Evolutionary conservation across 2,329 filamentous ascomycete species (phyloP).

Genomic region (Trichoderma brevicompactum): DNA sequence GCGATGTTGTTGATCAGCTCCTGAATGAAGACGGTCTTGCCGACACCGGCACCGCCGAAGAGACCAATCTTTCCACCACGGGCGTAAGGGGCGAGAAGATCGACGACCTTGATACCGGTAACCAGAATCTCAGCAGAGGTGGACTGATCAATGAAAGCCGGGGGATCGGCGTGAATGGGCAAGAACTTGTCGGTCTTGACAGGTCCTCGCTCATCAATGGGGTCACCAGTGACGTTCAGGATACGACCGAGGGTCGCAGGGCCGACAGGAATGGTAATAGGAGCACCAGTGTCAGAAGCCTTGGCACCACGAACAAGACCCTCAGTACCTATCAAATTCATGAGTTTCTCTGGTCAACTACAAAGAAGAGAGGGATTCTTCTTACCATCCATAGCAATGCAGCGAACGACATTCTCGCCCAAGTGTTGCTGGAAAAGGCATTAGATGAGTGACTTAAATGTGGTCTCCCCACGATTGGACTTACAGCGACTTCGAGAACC

Average conservation of each 20-base stretch:
- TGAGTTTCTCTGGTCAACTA: neutral
- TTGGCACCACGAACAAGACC: conserved; percentile 94
- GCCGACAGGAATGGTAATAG: conserved; percentile 96
- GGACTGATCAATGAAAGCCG: conserved; percentile 92
- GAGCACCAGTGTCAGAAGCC: conserved; percentile 85
- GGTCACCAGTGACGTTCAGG: conserved; percentile 99
- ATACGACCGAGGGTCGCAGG: conserved; percentile 94
- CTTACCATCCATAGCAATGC: conserved; percentile 99
- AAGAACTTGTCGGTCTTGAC: conserved; percentile 88
- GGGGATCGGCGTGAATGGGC: conserved; percentile 94
- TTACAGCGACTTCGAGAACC: conserved; percentile 93
- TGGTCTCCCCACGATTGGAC: conserved; percentile 36
- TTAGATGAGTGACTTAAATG: conserved; percentile 42
- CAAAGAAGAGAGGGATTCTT: conserved; percentile 33
- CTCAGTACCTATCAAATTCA: conserved; percentile 78
- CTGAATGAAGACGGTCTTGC: conserved; percentile 99
- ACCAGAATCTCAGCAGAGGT: conserved; percentile 95
- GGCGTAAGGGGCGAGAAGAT: conserved; percentile 97
- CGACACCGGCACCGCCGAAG: conserved; percentile 99
- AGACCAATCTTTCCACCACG: conserved; percentile 99
- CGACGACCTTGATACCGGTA: conserved; percentile 99
- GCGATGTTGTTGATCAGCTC: conserved; percentile 99
- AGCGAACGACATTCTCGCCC: conserved; percentile 98
- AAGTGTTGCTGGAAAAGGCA: conserved; percentile 82
- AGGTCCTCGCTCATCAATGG: conserved; percentile 98